Conservation (phyloP, 2,329 filamentous ascomycete species). For the Colletotrichum godetiae region DNA sequence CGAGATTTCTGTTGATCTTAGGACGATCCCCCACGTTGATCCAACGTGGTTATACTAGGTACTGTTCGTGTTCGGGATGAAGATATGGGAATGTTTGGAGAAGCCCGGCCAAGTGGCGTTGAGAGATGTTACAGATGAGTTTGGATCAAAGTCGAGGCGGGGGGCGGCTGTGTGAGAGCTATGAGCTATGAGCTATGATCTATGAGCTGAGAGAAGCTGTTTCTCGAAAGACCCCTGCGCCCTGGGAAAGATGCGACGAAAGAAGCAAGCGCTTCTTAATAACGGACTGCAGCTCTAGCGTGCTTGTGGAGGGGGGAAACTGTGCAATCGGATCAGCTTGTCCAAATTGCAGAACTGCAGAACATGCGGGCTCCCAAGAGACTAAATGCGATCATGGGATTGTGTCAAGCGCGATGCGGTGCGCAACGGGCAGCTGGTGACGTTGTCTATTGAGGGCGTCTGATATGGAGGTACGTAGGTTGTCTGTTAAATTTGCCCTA, state of each 20-base stretch:
- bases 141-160: slow-evolving; percentile 17
- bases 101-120: slow-evolving; percentile 10
- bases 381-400: slow-evolving; percentile 16
- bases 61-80: too few relatives aligned
- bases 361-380: neutral
- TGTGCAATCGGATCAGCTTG: neutral
- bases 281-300: neutral
- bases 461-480: slow-evolving; percentile 4
- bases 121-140: slow-evolving; percentile 24
- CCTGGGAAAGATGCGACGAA: neutral
- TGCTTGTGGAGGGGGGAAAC: neutral
- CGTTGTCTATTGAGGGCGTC: neutral
- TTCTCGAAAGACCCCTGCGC: neutral
- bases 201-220: neutral
- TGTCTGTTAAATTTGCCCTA: too few relatives aligned
- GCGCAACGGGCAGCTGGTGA: neutral
- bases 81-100: slow-evolving; percentile 1
- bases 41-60: neutral
- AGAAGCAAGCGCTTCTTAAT: neutral
- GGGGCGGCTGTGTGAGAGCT: neutral
- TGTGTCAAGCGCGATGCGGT: neutral
- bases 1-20: neutral
- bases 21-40: neutral
- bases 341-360: neutral
- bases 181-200: neutral